A percentile compares a stretch with the other conserved stretches of the same genome.
Evolutionary conservation across 2,329 filamentous ascomycete genomes (phyloP).

Genomic region (Neofusicoccum sp.): DNA sequence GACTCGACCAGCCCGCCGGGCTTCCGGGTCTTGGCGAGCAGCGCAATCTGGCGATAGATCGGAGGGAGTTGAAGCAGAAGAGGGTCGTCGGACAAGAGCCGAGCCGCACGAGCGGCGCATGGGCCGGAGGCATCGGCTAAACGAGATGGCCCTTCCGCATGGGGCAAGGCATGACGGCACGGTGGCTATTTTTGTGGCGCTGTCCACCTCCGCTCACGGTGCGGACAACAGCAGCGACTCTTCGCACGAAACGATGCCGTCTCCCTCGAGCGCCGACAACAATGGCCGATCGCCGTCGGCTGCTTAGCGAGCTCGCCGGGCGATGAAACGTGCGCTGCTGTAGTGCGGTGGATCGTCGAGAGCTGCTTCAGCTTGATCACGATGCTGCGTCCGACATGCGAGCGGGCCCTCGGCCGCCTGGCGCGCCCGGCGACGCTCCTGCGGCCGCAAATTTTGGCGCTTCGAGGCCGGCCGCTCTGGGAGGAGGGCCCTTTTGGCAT

Average conservation of each 20-base stretch:
- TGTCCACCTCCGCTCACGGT: neutral
- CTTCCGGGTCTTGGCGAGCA: neutral
- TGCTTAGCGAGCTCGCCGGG: conserved; percentile 3
- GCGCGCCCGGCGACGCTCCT: neutral
- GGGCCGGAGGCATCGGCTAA: conserved; percentile 1
- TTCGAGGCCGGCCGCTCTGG: neutral
- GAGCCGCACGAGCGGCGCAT: neutral
- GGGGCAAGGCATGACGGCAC: neutral
- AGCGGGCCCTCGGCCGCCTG: neutral
- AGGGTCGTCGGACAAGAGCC: neutral
- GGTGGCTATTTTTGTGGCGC: conserved; percentile 8
- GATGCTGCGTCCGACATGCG: neutral
- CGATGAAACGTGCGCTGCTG: conserved; percentile 13
- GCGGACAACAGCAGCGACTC: neutral
- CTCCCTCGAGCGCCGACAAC: neutral
- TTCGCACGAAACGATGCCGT: neutral
- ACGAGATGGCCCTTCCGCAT: neutral
- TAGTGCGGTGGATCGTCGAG: neutral
- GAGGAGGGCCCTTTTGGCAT: neutral
- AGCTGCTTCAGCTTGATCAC: conserved; percentile 12
- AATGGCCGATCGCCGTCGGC: conserved; percentile 5
- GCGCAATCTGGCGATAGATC: conserved; percentile 9
- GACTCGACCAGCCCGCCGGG: neutral
- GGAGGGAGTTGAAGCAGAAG: neutral
- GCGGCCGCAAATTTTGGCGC: neutral